Conservation (phyloP, 1,284 basidiomycete genomes). For the Rhodotorula sp. region DNA sequence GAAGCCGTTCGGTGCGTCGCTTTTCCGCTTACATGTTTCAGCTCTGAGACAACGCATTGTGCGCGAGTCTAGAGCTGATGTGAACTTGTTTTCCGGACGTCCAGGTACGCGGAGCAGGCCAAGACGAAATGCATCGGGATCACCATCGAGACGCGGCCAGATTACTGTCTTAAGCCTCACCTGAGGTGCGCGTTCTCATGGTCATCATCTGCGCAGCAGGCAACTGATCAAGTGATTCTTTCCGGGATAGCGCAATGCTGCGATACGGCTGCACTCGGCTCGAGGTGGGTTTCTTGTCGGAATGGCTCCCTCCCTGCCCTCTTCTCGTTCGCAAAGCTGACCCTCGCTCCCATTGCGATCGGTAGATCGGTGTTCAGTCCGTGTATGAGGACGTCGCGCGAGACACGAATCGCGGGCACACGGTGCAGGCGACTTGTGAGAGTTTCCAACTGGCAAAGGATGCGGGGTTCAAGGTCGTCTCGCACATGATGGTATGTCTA, state of each 20-base stretch:
- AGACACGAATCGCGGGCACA: conserved; percentile 93
- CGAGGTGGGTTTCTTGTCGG: conserved; percentile 53
- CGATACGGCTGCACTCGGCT: conserved; percentile 97
- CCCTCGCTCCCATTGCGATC: background rate
- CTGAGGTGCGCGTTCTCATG: conserved; percentile 60
- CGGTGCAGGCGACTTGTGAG: conserved; percentile 94
- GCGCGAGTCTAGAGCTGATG: too few relatives aligned
- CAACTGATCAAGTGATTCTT: background rate
- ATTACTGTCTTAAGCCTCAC: conserved; percentile 97
- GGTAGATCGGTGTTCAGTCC: conserved; percentile 86
- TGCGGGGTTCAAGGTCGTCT: conserved; percentile 98
- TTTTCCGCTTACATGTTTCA: background rate
- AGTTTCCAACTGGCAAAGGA: conserved; percentile 98
- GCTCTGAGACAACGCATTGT: background rate
- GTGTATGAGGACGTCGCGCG: conserved; percentile 99
- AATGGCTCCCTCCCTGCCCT: too few relatives aligned
- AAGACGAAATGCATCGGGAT: conserved; percentile 99
- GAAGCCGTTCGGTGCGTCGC: conserved; percentile 79
- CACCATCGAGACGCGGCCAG: conserved; percentile 97
- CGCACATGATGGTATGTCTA: conserved; percentile 78
- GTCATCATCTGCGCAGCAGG: background rate
- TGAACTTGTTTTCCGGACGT: too few relatives aligned
- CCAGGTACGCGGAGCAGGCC: conserved; percentile 94
- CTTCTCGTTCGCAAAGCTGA: background rate
- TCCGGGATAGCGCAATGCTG: conserved; percentile 81